Evolutionary conservation across 306 rosid species (phyloP).

Genomic region (Oxytropis ochrocephala): DNA sequence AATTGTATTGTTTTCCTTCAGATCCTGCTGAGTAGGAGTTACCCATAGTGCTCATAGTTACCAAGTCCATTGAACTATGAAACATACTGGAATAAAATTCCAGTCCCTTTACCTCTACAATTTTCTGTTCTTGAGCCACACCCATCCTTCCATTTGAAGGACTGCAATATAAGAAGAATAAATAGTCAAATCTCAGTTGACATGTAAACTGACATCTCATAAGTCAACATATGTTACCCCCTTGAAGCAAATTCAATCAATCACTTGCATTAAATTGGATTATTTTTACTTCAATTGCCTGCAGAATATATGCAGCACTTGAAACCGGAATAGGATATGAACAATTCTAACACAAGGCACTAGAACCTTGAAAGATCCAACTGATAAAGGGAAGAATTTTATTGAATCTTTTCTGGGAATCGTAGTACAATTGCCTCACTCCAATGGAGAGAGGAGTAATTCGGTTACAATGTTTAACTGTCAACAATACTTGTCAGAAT

Average conservation of each 20-base stretch:
- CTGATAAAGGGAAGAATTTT: too few relatives aligned
- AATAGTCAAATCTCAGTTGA: conserved; percentile 17
- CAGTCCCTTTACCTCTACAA: conserved; percentile 62
- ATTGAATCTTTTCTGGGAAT: too few relatives aligned
- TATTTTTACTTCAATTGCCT: conserved; percentile 1
- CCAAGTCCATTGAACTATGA: conserved; percentile 37
- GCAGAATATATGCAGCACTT: background rate
- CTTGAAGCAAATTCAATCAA: conserved; percentile 12
- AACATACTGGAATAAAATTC: conserved; percentile 68
- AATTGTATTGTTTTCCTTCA: conserved; percentile 36
- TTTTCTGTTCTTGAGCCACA: conserved; percentile 62
- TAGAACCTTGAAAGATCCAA: too few relatives aligned
- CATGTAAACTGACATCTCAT: background rate
- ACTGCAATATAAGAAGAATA: conserved; percentile 37
- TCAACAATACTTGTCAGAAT: too few relatives aligned
- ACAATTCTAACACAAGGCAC: conserved; percentile 8
- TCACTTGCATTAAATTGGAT: background rate
- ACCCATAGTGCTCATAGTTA: conserved; percentile 30
- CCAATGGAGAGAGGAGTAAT: too few relatives aligned
- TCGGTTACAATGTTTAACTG: too few relatives aligned
- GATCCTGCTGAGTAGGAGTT: conserved; percentile 24
- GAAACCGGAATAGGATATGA: background rate
- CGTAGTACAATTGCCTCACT: too few relatives aligned
- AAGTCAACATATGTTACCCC: background rate
- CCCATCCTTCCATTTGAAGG: conserved; percentile 48